phyloP scores from a whole-genome alignment of 441 rosid species.

The Gossypium lobatum region DNA sequence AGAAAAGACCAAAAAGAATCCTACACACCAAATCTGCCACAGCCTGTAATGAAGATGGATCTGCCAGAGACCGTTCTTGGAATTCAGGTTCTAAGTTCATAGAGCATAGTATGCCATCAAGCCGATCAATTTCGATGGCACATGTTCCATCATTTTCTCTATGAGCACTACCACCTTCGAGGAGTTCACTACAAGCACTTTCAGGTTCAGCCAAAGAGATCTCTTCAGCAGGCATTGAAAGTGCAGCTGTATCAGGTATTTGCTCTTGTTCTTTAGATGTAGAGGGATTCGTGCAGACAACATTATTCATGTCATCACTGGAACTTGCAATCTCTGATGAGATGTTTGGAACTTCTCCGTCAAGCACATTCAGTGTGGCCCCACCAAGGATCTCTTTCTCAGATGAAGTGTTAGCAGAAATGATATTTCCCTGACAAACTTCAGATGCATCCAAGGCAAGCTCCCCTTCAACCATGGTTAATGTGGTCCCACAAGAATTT shows the following conservation, averaged over 20 bases:
- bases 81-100: conserved; percentile 17
- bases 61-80: conserved; percentile 14
- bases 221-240: conserved; percentile 2
- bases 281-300: background rate
- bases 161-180: background rate
- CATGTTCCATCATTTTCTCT: conserved; percentile 16
- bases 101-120: conserved; percentile 20
- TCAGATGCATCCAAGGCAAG: background rate
- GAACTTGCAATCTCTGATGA: conserved; percentile 25
- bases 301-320: background rate
- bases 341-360: conserved; percentile 25
- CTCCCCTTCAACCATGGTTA: conserved; percentile 1
- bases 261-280: background rate
- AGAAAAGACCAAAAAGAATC: background rate
- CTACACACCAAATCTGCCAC: conserved; percentile 28
- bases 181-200: background rate
- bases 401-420: conserved; percentile 13
- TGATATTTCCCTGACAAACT: conserved; percentile 19
- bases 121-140: conserved; percentile 19
- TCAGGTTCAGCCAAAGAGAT: background rate
- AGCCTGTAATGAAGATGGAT: conserved; percentile 21
- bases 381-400: conserved; percentile 13
- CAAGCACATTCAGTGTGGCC: conserved; percentile 20
- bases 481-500: conserved; percentile 4
- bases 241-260: conserved; percentile 3